Evolutionary conservation across 129 eudicot genomes (phyloP).

Genomic region (Flaveria brownii): DNA sequence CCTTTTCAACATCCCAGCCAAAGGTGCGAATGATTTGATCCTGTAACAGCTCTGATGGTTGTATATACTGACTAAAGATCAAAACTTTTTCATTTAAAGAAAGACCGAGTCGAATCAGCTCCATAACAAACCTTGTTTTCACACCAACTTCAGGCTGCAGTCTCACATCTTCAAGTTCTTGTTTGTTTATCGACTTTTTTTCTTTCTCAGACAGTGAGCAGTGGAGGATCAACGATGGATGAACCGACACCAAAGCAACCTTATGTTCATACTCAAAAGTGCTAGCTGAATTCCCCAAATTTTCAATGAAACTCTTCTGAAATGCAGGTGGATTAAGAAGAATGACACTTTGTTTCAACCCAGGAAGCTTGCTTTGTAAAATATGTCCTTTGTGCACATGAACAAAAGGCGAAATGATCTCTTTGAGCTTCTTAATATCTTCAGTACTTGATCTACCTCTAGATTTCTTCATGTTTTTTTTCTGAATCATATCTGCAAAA

Average conservation of each 20-base stretch:
- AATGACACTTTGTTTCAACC: slow-evolving; percentile 44
- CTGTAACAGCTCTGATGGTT: slow-evolving; percentile 40
- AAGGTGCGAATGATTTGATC: slow-evolving; percentile 37
- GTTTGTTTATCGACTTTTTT: not conserved
- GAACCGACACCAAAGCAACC: slow-evolving; percentile 54
- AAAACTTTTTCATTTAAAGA: slow-evolving; percentile 49
- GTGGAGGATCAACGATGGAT: slow-evolving; percentile 43
- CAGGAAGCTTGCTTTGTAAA: slow-evolving; percentile 49
- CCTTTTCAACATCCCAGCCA: slow-evolving; percentile 41
- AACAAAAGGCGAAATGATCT: slow-evolving; percentile 55
- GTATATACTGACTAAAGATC: slow-evolving; percentile 58
- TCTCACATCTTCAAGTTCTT: slow-evolving; percentile 25
- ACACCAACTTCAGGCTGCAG: slow-evolving; percentile 43
- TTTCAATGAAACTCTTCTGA: slow-evolving; percentile 37
- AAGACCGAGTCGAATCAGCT: slow-evolving; percentile 46
- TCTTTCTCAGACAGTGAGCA: slow-evolving; percentile 34
- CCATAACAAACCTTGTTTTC: slow-evolving; percentile 62
- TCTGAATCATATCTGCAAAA: slow-evolving; percentile 32
- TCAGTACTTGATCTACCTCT: not conserved
- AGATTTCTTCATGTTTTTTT: not conserved
- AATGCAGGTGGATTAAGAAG: slow-evolving; percentile 42
- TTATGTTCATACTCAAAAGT: slow-evolving; percentile 41
- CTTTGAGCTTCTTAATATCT: slow-evolving; percentile 45
- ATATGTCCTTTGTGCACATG: slow-evolving; percentile 54
- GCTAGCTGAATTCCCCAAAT: not conserved